These are phyloP conservation scores for Dianthus caryophyllus DNA, from an alignment of 148 eudicot species.

Conservation along the genomic window DNA sequence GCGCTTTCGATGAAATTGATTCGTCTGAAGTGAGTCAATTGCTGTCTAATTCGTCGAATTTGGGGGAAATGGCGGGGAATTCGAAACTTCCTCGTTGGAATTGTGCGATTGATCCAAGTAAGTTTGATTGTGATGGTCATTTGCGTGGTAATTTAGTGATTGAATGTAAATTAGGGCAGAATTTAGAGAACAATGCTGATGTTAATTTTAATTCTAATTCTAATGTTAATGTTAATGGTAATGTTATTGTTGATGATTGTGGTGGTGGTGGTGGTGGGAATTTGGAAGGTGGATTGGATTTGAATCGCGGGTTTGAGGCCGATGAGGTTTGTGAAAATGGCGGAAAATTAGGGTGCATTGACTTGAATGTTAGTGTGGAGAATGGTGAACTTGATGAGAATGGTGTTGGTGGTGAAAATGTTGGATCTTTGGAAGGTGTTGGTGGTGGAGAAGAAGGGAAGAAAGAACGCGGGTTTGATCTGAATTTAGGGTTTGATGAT, in stretches of 20 bases:
- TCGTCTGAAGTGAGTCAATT: conserved; percentile 27
- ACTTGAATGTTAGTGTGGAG: conserved; percentile 60
- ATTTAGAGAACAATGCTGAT: conserved; percentile 15
- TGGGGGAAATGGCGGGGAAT: conserved; percentile 32
- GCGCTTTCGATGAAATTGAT: conserved; percentile 58
- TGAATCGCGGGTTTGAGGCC: conserved; percentile 46
- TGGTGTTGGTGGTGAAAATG: conserved; percentile 12
- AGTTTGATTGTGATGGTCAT: conserved; percentile 19
- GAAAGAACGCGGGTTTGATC: conserved; percentile 52
- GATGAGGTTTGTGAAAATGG: conserved; percentile 27
- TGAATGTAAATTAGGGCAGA: too few relatives aligned
- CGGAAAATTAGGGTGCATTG: conserved; percentile 35
- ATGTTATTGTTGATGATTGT: conserved; percentile 12
- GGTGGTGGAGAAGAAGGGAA: conserved; percentile 22
- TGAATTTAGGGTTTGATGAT: conserved; percentile 60
- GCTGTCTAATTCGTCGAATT: conserved; percentile 16
- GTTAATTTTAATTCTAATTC: conserved; percentile 6
- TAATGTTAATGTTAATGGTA: conserved; percentile 16
- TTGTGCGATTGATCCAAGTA: conserved; percentile 36
- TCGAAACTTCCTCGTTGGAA: conserved; percentile 43
- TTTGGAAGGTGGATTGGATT: conserved; percentile 35
- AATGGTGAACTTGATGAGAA: conserved; percentile 36
- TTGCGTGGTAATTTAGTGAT: conserved; percentile 21
- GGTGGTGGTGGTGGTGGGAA: conserved; percentile 17
- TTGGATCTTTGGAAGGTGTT: conserved; percentile 9